Percentiles rank a stretch among this genome's conserved stretches.
Conservation (phyloP, 2,329 filamentous ascomycete species). For the Lecanosticta acicola region DNA sequence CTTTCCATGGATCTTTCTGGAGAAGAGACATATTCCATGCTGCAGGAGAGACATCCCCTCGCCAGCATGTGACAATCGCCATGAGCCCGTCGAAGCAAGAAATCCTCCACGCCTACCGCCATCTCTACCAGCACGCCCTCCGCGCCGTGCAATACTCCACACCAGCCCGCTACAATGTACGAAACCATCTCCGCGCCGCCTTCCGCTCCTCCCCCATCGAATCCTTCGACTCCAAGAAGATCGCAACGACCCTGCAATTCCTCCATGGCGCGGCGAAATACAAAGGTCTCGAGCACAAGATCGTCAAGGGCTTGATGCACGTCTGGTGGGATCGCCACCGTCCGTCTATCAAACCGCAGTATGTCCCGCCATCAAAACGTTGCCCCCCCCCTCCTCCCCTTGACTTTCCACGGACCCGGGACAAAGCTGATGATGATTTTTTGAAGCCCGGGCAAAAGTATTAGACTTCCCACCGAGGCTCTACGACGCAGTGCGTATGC, state of each 20-base stretch:
- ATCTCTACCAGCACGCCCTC: slow-evolving; percentile 61
- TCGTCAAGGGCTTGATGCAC: slow-evolving; percentile 62
- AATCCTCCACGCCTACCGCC: slow-evolving; percentile 50
- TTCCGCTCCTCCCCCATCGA: slow-evolving; percentile 50
- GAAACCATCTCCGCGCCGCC: slow-evolving; percentile 49
- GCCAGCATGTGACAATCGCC: background rate
- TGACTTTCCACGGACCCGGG: too few species aligned
- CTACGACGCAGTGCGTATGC: slow-evolving; percentile 42
- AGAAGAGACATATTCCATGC: too few species aligned
- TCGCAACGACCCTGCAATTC: slow-evolving; percentile 65
- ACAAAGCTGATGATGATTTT: too few species aligned
- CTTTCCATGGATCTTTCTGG: too few species aligned
- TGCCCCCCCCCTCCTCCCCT: too few species aligned
- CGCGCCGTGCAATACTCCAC: slow-evolving; percentile 66
- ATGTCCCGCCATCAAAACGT: too few species aligned
- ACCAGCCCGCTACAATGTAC: slow-evolving; percentile 59
- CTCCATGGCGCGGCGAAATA: slow-evolving; percentile 58
- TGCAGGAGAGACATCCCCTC: too few species aligned
- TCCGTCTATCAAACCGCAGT: too few species aligned
- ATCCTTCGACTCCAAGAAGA: slow-evolving; percentile 46
- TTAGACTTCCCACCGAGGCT: too few species aligned
- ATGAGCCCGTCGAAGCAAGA: slow-evolving; percentile 13
- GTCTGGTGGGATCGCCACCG: slow-evolving; percentile 41
- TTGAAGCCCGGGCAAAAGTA: too few species aligned
- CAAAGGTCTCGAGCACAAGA: slow-evolving; percentile 63